Base-by-base conservation (phyloP, 2,329 filamentous ascomycete genomes). In the Ceratocystis smalleyi region DNA sequence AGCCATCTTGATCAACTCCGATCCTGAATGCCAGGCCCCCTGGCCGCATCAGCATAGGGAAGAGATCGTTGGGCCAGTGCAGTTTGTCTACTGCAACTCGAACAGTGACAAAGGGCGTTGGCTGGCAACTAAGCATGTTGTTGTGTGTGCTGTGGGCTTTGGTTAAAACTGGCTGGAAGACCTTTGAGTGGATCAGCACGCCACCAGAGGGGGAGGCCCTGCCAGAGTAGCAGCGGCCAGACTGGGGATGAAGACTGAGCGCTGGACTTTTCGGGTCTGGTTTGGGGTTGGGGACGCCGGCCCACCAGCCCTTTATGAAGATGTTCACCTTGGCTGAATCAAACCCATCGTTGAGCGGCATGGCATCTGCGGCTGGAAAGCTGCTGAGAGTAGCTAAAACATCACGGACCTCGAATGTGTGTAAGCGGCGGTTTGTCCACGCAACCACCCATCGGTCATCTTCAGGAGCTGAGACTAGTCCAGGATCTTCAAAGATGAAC, bases 381-480 rank as follows among this genome's bases (percentile, higher is more conserved):
- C 35, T 24, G 24, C n/a, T 10, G 5, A 60, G 17, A 3, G 55
- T 47, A 5, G 54, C 54, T 8, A 65, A 30, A 40, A 65, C 43
- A 22, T 66, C 61, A 1, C 64, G 63, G 17, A 19, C 3, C 47
- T 68, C 67, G 10, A 68, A 68, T 1, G 24, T 43, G 7, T 66
- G 59, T 6, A 68, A 55, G 5, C 59, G 62, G 1, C 67, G 68
- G 43, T 65, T 66, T 5, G 47, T 51, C 12, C 32, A 40, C 8
- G 68, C 61, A 51, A 68, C 43, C 3, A 68, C 64, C 43, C 51
- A 66, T 5, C 40, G 19, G 47, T 68, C 68, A n/a, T 65, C 32
- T 15, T 61, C 27, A 0, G 65, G 64, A 19, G 45, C 30, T 5
- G 64, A 64, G 24, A 57, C 59, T 32, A 64, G 61, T 17, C 63